These are phyloP conservation scores for Candida oleophila DNA, from an alignment of 805 yeast species.

Conservation along the genomic window DNA sequence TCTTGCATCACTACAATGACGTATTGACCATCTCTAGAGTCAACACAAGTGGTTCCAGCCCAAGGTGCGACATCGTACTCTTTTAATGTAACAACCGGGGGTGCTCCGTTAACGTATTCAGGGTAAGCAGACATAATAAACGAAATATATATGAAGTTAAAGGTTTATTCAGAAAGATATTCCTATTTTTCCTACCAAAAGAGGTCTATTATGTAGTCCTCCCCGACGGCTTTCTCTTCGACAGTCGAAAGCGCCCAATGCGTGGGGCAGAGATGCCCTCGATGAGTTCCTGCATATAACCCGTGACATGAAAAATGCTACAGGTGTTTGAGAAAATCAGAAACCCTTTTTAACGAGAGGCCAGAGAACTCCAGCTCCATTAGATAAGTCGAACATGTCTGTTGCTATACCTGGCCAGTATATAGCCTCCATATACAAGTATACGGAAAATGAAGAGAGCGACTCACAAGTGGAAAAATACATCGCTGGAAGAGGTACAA, in stretches of 20 bases:
- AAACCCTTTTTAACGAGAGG: too few relatives aligned
- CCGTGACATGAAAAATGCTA: too few relatives aligned
- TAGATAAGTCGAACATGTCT: too few relatives aligned
- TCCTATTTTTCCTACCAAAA: too few relatives aligned
- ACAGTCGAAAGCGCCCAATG: too few relatives aligned
- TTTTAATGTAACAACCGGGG: slow-evolving; percentile 44
- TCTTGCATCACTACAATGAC: slow-evolving; percentile 47
- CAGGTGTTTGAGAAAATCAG: too few relatives aligned
- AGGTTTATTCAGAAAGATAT: not conserved
- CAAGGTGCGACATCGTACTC: slow-evolving; percentile 54
- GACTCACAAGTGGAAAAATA: slow-evolving; percentile 37
- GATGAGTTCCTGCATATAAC: not conserved
- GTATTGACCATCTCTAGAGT: slow-evolving; percentile 30
- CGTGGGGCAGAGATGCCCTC: too few relatives aligned
- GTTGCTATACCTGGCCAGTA: slow-evolving; percentile 79
- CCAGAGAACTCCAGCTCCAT: too few relatives aligned
- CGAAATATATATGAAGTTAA: not conserved
- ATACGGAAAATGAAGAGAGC: slow-evolving; percentile 15
- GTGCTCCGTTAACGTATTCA: slow-evolving; percentile 40
- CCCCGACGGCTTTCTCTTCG: too few relatives aligned
- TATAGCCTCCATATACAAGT: slow-evolving; percentile 55
- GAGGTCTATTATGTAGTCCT: too few relatives aligned
- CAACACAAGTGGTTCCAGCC: slow-evolving; percentile 53
- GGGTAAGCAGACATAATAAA: slow-evolving; percentile 32
- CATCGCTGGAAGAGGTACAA: slow-evolving; percentile 65